phyloP scores from a whole-genome alignment of 352 stramenopile species.

The Pythium monospermum region DNA sequence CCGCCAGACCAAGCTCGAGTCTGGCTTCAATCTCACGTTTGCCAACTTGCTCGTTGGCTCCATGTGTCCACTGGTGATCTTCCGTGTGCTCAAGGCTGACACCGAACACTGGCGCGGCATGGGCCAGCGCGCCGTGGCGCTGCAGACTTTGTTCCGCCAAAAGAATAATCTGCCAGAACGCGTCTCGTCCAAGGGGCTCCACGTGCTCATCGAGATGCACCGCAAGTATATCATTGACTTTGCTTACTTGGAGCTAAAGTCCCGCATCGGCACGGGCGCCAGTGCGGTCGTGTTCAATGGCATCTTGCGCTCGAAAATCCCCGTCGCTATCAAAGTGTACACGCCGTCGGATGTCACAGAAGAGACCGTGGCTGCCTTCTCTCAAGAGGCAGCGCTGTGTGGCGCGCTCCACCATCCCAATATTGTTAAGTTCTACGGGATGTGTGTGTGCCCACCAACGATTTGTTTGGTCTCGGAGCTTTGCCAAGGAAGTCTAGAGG shows the following conservation, averaged over 20 bases:
- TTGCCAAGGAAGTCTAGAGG: slow-evolving; percentile 53
- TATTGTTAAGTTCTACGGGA: slow-evolving; percentile 34
- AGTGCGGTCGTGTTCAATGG: slow-evolving; percentile 52
- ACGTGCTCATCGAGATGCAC: slow-evolving; percentile 51
- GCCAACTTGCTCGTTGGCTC: slow-evolving; percentile 39
- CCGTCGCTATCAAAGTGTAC: slow-evolving; percentile 66
- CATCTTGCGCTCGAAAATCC: slow-evolving; percentile 32
- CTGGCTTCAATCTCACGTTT: slow-evolving; percentile 59
- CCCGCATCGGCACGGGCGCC: slow-evolving; percentile 32
- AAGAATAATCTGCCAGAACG: slow-evolving; percentile 32
- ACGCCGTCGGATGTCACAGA: slow-evolving; percentile 54
- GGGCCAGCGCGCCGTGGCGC: slow-evolving; percentile 21
- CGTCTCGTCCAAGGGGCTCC: slow-evolving; percentile 33
- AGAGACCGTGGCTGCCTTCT: slow-evolving; percentile 36
- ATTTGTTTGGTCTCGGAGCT: slow-evolving; percentile 56
- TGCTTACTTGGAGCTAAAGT: slow-evolving; percentile 32
- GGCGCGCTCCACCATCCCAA: slow-evolving; percentile 31
- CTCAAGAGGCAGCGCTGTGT: slow-evolving; percentile 34
- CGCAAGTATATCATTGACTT: slow-evolving; percentile 53
- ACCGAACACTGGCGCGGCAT: slow-evolving; percentile 49
- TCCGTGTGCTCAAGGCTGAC: slow-evolving; percentile 38
- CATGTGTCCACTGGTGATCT: slow-evolving; percentile 36
- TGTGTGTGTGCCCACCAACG: slow-evolving; percentile 36
- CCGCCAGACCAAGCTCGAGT: slow-evolving; percentile 35
- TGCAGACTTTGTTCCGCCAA: slow-evolving; percentile 28